phyloP scores from a whole-genome alignment of 805 yeast genomes.

The Metschnikowia cubensis region DNA sequence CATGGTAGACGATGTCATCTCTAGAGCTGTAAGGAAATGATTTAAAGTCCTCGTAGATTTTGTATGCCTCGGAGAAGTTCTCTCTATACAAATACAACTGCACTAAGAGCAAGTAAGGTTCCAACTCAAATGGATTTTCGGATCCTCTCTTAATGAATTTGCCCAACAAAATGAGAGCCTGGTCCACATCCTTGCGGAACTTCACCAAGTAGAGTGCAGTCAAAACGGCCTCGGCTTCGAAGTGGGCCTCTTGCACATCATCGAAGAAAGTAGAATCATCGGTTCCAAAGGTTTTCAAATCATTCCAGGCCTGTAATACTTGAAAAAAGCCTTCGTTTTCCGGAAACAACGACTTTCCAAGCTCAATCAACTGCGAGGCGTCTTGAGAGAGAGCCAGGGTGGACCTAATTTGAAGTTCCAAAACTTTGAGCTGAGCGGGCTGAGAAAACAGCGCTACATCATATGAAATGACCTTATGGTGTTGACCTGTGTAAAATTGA shows the following conservation, averaged over 20 bases:
- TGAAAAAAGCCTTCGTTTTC: slow-evolving; percentile 33
- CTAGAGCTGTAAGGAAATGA: slow-evolving; percentile 32
- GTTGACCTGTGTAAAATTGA: slow-evolving; percentile 60
- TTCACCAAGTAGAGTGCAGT: slow-evolving; percentile 37
- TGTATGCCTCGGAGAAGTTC: slow-evolving; percentile 30
- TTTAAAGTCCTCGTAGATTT: slow-evolving; percentile 29
- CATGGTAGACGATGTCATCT: slow-evolving; percentile 73
- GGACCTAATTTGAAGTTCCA: slow-evolving; percentile 40
- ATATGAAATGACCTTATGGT: slow-evolving; percentile 40
- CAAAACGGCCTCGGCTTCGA: slow-evolving; percentile 41
- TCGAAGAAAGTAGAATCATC: slow-evolving; percentile 42
- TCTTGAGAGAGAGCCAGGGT: slow-evolving; percentile 34
- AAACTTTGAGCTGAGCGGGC: slow-evolving; percentile 36
- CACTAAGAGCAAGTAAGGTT: slow-evolving; percentile 37
- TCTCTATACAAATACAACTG: slow-evolving; percentile 40
- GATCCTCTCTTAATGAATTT: slow-evolving; percentile 20
- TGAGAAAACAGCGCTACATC: slow-evolving; percentile 35
- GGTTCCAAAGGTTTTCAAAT: slow-evolving; percentile 39
- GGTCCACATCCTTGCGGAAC: slow-evolving; percentile 33
- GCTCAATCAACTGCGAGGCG: slow-evolving; percentile 37
- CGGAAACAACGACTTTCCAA: slow-evolving; percentile 31
- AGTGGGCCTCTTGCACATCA: slow-evolving; percentile 30
- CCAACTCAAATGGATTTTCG: slow-evolving; percentile 31
- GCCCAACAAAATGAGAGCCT: slow-evolving; percentile 31
- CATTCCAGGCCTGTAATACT: slow-evolving; percentile 41